Conservation (phyloP, 2,329 filamentous ascomycete species). For the Cladosporium sp. region DNA sequence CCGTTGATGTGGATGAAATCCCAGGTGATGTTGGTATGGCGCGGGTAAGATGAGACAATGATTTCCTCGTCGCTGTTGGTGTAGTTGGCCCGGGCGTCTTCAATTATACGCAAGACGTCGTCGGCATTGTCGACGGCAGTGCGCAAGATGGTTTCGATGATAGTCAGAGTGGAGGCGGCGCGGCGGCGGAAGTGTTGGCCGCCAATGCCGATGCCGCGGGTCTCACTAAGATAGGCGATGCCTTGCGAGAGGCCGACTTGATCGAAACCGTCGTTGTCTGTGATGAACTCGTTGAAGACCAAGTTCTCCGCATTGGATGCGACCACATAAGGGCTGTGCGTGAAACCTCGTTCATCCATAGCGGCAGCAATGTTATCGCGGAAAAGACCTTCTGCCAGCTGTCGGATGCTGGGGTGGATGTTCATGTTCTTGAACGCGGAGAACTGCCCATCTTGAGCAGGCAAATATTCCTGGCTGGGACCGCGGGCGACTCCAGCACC, state of each 20-base stretch:
- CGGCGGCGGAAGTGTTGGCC: slow-evolving; percentile 37
- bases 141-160: slow-evolving; percentile 38
- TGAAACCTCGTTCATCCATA: slow-evolving; percentile 31
- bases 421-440: slow-evolving; percentile 41
- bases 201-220: slow-evolving; percentile 39
- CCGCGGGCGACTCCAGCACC: neutral
- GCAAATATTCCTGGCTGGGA: slow-evolving; percentile 18
- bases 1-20: slow-evolving; percentile 38
- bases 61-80: slow-evolving; percentile 32
- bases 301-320: slow-evolving; percentile 26
- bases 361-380: slow-evolving; percentile 35
- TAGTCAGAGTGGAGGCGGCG: slow-evolving; percentile 34
- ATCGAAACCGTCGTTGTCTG: slow-evolving; percentile 39
- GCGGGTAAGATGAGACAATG: slow-evolving; percentile 34
- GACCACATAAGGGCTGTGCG: slow-evolving; percentile 37
- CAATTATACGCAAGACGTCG: slow-evolving; percentile 33
- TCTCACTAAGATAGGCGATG: slow-evolving; percentile 39
- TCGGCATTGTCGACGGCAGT: slow-evolving; percentile 35
- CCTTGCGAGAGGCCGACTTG: slow-evolving; percentile 39
- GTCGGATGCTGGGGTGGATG: slow-evolving; percentile 36
- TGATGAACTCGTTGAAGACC: slow-evolving; percentile 28
- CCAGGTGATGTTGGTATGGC: slow-evolving; percentile 30
- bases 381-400: slow-evolving; percentile 37
- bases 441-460: slow-evolving; percentile 34
- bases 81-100: slow-evolving; percentile 32